Percentiles rank a stretch among this genome's conserved stretches.
Evolutionary conservation across 805 yeast genomes (phyloP).

Genomic region (Vanderwaltozyma verrucispora): DNA sequence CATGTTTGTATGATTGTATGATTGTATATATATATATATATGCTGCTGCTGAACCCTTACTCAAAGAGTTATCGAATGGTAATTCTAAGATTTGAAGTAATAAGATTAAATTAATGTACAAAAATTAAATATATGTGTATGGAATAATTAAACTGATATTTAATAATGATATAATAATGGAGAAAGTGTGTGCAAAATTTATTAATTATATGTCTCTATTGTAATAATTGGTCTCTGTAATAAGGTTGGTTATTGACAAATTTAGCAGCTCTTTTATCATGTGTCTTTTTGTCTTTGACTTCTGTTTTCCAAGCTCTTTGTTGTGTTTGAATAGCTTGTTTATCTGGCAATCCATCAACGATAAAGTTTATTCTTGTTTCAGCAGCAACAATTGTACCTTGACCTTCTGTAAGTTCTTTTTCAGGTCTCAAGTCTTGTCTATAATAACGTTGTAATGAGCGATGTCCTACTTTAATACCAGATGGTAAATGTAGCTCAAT

Average conservation of each 20-base stretch:
- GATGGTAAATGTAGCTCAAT: constrained; percentile 70
- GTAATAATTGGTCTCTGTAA: constrained; percentile 69
- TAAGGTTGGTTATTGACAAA: constrained; percentile 82
- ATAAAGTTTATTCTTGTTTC: constrained; percentile 48
- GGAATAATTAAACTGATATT: no score
- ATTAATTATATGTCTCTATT: no score
- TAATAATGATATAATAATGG: no score
- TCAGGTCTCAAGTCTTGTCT: constrained; percentile 63
- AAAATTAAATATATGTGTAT: no score
- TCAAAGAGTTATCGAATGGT: no score
- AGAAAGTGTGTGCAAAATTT: no score
- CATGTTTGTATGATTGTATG: no score
- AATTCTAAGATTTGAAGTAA: no score
- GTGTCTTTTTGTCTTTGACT: constrained; percentile 40
- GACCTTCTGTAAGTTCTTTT: constrained; percentile 54
- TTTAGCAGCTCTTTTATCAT: constrained; percentile 55
- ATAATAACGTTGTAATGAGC: constrained; percentile 69
- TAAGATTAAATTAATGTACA: no score
- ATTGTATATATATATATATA: no score
- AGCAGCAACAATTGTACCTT: constrained; percentile 77
- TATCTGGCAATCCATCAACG: constrained; percentile 27
- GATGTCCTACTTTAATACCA: constrained; percentile 78
- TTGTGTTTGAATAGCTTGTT: constrained; percentile 36
- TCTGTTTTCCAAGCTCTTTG: constrained; percentile 64
- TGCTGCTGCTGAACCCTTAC: no score